A percentile compares a stretch with the other conserved stretches of the same genome.
phyloP scores from a whole-genome alignment of 73 alveolate species.

The Paramecium primaurelia region DNA sequence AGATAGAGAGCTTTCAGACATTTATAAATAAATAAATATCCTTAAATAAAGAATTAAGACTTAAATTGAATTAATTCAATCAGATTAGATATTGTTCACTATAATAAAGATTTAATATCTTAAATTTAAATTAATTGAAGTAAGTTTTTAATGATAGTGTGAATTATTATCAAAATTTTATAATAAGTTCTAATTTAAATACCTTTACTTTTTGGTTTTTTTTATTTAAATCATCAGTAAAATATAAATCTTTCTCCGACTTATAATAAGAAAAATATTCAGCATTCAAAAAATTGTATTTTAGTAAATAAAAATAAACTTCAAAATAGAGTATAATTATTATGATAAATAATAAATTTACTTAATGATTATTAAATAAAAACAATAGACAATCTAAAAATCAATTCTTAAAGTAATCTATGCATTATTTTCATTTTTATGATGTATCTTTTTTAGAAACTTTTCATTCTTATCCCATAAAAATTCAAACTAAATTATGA shows the following conservation, averaged over 20 bases:
- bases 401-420: too few species aligned
- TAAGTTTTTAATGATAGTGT: not conserved
- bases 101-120: not conserved
- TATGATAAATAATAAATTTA: not conserved
- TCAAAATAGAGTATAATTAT: not conserved
- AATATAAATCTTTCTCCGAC: too few species aligned
- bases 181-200: too few species aligned
- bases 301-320: not conserved
- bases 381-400: not conserved
- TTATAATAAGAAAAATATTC: too few species aligned
- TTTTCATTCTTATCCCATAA: not conserved
- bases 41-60: not conserved
- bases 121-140: not conserved
- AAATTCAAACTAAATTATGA: not conserved
- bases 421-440: not conserved
- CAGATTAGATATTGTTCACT: not conserved
- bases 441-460: not conserved
- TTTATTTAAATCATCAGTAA: too few species aligned
- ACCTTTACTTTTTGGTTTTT: too few species aligned
- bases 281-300: not conserved
- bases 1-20: constrained; percentile 18
- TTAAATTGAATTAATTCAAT: not conserved
- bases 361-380: too few species aligned
- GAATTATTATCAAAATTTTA: not conserved
- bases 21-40: not conserved